Base-by-base conservation (phyloP, 371 early-diverging fungal genomes). In the Pancytospora philotis region DNA sequence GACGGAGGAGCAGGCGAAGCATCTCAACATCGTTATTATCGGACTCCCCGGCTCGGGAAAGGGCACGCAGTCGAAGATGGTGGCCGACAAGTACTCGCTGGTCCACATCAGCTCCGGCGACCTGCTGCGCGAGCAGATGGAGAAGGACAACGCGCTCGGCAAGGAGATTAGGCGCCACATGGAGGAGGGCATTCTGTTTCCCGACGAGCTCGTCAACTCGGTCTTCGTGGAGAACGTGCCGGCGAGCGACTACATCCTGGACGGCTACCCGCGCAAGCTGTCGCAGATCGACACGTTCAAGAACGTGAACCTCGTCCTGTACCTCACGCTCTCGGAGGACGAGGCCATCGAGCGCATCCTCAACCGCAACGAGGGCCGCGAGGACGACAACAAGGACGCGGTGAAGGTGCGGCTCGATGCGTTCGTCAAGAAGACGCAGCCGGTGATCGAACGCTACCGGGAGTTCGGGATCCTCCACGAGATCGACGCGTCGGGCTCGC, bases 191-290 rank as follows among this genome's bases (percentile, higher is more conserved):
- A 89, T 88, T 62, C 86, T 97, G 59, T 95, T 96, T 60, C 86
- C 87, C 65, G 96, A 98, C 83, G 94, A 93, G 75, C 89, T 96
- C 81, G 90, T 98, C 82, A 90, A 91, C 58, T 86, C 86, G 76
- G 85, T 98, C 84, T 91, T 98, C 83, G 83, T 89, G 80, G 89
- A 91, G 69, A 66, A 87, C 88, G 64, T 94, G 83, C 93, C 93
- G 85, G 85, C 86, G 81, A 87, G 89, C 73, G 93, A 95, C 77
- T 96, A 93, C 84, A 92, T 98, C 76, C 84, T 98, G n/a, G 99
- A 98, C 80, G 99, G 99, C 45, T 98, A 93, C 87, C 99, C 99
- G 65, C 88, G 99, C 75, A 96, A 93, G 45, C 88, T 93, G 65
- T 86, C 85, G 50, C 99, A 98, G 84, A 94, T 95, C 28, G 88